Conservation (phyloP, 2,329 filamentous ascomycete species). For the Metarhizium rileyi region DNA sequence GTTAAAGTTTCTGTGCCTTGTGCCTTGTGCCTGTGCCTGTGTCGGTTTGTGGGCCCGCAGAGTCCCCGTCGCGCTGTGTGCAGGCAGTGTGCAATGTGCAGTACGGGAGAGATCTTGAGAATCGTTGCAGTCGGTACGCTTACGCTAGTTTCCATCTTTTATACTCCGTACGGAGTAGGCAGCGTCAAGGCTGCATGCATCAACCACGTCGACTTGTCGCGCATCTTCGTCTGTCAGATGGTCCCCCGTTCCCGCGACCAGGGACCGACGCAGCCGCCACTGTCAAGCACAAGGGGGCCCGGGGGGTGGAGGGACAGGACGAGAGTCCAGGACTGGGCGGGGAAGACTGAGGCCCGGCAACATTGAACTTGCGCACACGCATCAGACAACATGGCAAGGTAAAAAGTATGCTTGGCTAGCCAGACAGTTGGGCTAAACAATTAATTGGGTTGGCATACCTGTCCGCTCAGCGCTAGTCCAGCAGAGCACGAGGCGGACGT, state of each 20-base stretch:
- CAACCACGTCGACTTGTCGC: not conserved
- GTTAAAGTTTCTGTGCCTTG: not conserved
- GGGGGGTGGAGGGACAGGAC: no score
- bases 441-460: not conserved
- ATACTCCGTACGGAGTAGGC: not conserved
- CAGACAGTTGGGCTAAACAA: not conserved
- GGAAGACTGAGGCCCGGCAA: no score
- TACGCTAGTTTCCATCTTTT: not conserved
- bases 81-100: not conserved
- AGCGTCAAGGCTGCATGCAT: not conserved
- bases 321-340: no score
- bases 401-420: not conserved
- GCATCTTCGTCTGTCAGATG: not conserved
- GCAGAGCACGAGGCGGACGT: slow-evolving; percentile 1
- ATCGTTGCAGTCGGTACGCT: not conserved
- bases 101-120: not conserved
- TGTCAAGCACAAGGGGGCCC: not conserved
- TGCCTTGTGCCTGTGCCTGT: not conserved
- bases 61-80: not conserved
- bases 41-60: not conserved
- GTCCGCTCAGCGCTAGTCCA: not conserved
- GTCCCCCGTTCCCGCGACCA: not conserved
- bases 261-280: not conserved
- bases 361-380: no score
- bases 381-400: not conserved